Evolutionary conservation across 2,329 filamentous ascomycete species (phyloP).

Genomic region (Domatiomyces globalis): DNA sequence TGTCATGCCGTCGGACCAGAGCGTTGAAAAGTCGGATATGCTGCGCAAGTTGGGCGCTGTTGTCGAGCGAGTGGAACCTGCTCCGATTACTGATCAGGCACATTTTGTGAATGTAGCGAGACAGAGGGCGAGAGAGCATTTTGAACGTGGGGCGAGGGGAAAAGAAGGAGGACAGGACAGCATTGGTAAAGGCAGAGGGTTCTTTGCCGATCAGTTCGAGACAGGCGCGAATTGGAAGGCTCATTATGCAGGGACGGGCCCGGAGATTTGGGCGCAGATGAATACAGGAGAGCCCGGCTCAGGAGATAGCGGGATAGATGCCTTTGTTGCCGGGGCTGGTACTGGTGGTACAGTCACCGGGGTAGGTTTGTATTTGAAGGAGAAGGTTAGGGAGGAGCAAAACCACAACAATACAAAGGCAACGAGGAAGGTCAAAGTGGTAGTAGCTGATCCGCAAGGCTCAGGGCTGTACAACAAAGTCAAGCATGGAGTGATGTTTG

Average conservation of each 20-base stretch:
- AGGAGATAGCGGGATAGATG: slow-evolving; percentile 42
- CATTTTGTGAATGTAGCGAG: slow-evolving; percentile 93
- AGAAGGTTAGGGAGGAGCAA: slow-evolving; percentile 32
- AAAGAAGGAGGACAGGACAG: slow-evolving; percentile 21
- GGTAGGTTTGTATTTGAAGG: slow-evolving; percentile 70
- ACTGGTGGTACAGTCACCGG: slow-evolving; percentile 90
- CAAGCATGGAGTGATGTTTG: slow-evolving; percentile 91
- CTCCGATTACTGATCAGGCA: slow-evolving; percentile 79
- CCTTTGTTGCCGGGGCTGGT: slow-evolving; percentile 83
- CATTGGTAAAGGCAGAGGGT: slow-evolving; percentile 54
- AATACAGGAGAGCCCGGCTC: slow-evolving; percentile 34
- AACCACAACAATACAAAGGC: neutral
- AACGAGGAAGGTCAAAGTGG: slow-evolving; percentile 44
- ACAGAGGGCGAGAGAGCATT: slow-evolving; percentile 58
- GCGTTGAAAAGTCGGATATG: slow-evolving; percentile 74
- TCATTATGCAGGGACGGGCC: slow-evolving; percentile 69
- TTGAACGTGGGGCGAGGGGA: neutral
- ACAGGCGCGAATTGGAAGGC: slow-evolving; percentile 76
- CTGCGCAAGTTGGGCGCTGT: slow-evolving; percentile 77
- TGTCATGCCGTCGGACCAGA: slow-evolving; percentile 91
- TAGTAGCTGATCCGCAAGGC: slow-evolving; percentile 87
- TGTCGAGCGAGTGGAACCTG: slow-evolving; percentile 82
- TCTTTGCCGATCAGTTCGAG: slow-evolving; percentile 96
- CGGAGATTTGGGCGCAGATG: slow-evolving; percentile 74
- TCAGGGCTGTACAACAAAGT: slow-evolving; percentile 87